Evolutionary conservation across 495 filamentous ascomycete genomes (phyloP).

Genomic region (Penicillium soppii): DNA sequence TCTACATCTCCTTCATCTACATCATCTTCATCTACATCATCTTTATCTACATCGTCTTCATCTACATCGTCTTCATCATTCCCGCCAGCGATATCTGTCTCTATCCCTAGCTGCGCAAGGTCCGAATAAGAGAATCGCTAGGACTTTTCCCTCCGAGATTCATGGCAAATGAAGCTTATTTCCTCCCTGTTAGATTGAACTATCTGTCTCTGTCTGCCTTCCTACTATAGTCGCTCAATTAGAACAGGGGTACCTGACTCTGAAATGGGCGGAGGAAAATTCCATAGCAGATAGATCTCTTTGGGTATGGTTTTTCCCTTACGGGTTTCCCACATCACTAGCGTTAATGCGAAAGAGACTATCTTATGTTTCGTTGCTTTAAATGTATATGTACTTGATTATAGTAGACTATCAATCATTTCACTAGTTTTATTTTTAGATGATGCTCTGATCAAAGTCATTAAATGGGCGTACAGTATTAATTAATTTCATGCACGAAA

Average conservation of each 20-base stretch:
- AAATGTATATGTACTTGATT: too few relatives aligned
- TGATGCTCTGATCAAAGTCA: too few relatives aligned
- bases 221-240: too few relatives aligned
- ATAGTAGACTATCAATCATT: too few relatives aligned
- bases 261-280: too few relatives aligned
- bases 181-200: not conserved
- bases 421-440: too few relatives aligned
- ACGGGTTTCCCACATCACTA: not conserved
- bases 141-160: not conserved
- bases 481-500: too few relatives aligned
- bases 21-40: not conserved
- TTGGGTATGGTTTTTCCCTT: not conserved
- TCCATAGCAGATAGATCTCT: not conserved
- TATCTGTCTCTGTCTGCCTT: too few relatives aligned
- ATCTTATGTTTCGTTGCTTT: not conserved
- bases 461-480: too few relatives aligned
- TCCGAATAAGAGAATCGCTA: not conserved
- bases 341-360: not conserved
- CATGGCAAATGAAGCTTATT: not conserved
- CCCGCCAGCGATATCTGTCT: not conserved
- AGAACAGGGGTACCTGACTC: too few relatives aligned
- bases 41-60: not conserved
- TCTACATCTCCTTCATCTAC: not conserved
- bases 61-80: not conserved
- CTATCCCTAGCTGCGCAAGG: not conserved